Evolutionary conservation across 2,329 filamentous ascomycete species (phyloP), one percentile per base, ranked within the genome.

Genomic region (Hypoxylon sp.): DNA sequence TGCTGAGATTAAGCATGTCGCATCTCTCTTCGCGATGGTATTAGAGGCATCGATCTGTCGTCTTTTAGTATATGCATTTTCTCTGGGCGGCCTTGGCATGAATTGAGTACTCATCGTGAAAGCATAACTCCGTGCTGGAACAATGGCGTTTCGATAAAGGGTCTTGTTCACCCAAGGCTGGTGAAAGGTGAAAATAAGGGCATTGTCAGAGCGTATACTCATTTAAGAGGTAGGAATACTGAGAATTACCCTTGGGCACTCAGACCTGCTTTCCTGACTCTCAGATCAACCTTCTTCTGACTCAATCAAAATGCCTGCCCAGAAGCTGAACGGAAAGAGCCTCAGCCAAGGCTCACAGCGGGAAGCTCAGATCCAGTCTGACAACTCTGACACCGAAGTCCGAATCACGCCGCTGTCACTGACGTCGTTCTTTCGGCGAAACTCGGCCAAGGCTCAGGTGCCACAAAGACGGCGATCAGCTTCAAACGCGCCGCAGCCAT

Each of bases 271-370:
- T 7, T 19, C 19, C 4, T 22, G 8, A 7, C 20, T 24, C 20
- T 24, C 11, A 46, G 20, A 24, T 26, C 17, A 22, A n/a, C 43
- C 41, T 13, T 11, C 7, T n/a, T n/a, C n/a, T n/a, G 17, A 28
- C 22, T 28, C 43, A n/a, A 26, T 46, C 43, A 28, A 24, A 26
- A 46, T 46, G 43, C 22, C 43, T 46, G 15, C 43, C 22, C 19
- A 46, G 13, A 22, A 26, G 30, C 13, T 32, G 30, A 32, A 32
- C 30, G 30, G 30, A 6, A 6, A 32, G 30, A 32, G 30, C 30
- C 30, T 6, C 4, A 32, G 30, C 30, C 8, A 32, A 10, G 30
- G 4, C 30, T 11, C 30, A 2, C 30, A 32, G 30, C 4, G 8
- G 8, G 30, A 32, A 32, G 8, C 4, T n/a, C n/a, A n/a, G 4